Evolutionary conservation across 495 filamentous ascomycete species (phyloP), one percentile per base, ranked within the genome.

Genomic region (Xylaria curta): DNA sequence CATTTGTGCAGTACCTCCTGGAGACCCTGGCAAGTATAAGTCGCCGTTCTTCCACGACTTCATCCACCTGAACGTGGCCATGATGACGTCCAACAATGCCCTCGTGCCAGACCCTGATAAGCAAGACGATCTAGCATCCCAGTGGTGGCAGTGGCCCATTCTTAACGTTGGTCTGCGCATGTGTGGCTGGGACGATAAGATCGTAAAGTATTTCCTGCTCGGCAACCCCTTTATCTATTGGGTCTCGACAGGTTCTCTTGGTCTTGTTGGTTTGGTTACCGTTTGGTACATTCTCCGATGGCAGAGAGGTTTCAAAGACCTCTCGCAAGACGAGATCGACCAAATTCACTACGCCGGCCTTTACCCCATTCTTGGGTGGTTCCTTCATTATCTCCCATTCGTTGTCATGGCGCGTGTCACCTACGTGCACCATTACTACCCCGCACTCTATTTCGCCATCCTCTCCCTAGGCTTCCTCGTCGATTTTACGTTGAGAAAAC

Each of bases 31-130:
- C 73, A 92, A 93, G 56, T 99, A 97, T 85, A 97, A 93, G 83
- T 98, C 95, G 0, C 95, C 97, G 1, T 99, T 99, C 85, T 81
- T 97, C 69, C 93, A 94, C 77, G 97, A 98, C 82, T 99, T 99
- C 81, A 89, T 99, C 75, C 96, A 99, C 79, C 80, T 99, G 60
- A 99, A 99, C 81, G 96, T 99, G 70, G 96, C 97, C 66, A 99
- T 99, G 96, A 98, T 98, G 97, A 99, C 96, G 21, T 98, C 97
- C 17, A 99, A 99, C 85, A 99, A 99, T 79, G 96, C 96, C 49
- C 89, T 99, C 26, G 95, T 99, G 54, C 96, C 96, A 13, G 97
- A 99, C 77, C 97, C 96, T 4, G 96, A 99, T 81, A 99, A 99
- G 87, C 96, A 98, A 82, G 96, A 99, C 78, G 96, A 99, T 79